These are phyloP conservation scores for Mycena sanguinolenta DNA, from an alignment of 768 basidiomycete species.

Conservation along the genomic window DNA sequence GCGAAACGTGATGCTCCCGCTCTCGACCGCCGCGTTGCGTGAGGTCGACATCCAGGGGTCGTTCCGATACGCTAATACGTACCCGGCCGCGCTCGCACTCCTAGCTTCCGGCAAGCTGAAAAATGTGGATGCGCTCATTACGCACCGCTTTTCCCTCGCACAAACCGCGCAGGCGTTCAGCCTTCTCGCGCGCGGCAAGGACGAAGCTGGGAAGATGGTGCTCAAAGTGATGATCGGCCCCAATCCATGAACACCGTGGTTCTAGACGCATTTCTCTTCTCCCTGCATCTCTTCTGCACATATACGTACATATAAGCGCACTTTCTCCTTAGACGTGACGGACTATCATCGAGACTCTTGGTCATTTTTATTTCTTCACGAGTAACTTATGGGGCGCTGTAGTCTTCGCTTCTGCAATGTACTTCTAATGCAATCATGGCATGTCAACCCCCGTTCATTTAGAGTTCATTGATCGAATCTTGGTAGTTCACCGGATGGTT, in stretches of 20 bases:
- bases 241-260: slow-evolving; percentile 8
- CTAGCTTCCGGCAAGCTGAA: slow-evolving; percentile 76
- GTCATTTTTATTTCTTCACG: slow-evolving; percentile 18
- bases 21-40: slow-evolving; percentile 83
- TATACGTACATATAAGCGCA: slow-evolving; percentile 1
- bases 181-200: slow-evolving; percentile 80
- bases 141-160: slow-evolving; percentile 78
- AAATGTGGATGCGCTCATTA: slow-evolving; percentile 80
- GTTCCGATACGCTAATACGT: slow-evolving; percentile 93
- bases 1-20: slow-evolving; percentile 83
- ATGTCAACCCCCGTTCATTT: slow-evolving; percentile 9
- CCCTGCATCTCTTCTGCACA: slow-evolving; percentile 4
- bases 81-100: slow-evolving; percentile 86
- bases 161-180: slow-evolving; percentile 85
- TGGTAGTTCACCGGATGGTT: slow-evolving; percentile 5
- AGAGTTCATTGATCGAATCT: slow-evolving; percentile 1
- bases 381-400: slow-evolving; percentile 19
- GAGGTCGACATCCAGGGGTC: slow-evolving; percentile 95
- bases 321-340: slow-evolving; percentile 15
- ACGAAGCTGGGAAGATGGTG: slow-evolving; percentile 85
- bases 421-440: slow-evolving; percentile 31
- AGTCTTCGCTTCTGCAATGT: slow-evolving; percentile 17
- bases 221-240: slow-evolving; percentile 88
- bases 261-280: slow-evolving; percentile 6
- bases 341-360: slow-evolving; percentile 16